phyloP scores from a whole-genome alignment of 177 flowering plant species.

The Vitis hybrid region DNA sequence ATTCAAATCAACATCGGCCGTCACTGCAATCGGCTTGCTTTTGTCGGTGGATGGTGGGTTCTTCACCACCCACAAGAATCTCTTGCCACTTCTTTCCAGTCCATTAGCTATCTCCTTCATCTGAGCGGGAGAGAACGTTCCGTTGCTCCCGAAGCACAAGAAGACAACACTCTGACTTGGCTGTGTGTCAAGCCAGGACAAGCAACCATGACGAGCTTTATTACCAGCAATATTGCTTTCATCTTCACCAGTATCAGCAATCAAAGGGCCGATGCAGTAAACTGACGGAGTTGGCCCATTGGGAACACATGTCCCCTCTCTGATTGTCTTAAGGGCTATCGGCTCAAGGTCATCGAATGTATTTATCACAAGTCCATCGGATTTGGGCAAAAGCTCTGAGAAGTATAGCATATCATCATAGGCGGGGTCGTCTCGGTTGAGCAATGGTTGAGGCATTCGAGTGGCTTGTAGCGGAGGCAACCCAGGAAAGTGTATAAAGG shows the following conservation, averaged over 20 bases:
- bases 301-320: not conserved
- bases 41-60: too few relatives aligned
- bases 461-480: not conserved
- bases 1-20: too few relatives aligned
- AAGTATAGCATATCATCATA: not conserved
- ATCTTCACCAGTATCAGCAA: not conserved
- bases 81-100: slow-evolving; percentile 21
- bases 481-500: slow-evolving; percentile 9
- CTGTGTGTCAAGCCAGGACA: slow-evolving; percentile 27
- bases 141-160: slow-evolving; percentile 28
- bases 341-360: slow-evolving; percentile 1
- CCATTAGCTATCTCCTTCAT: slow-evolving; percentile 26
- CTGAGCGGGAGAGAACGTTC: slow-evolving; percentile 16
- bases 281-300: not conserved
- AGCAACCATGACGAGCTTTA: not conserved
- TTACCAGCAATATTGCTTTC: not conserved
- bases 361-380: too few relatives aligned
- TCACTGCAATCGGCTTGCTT: too few relatives aligned
- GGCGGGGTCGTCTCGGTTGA: slow-evolving; percentile 1
- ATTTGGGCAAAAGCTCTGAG: not conserved
- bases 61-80: not conserved
- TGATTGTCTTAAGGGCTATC: not conserved
- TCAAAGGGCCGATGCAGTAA: slow-evolving; percentile 13
- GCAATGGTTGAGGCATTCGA: not conserved
- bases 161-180: slow-evolving; percentile 3